Conservation (phyloP, 495 filamentous ascomycete genomes). For the Podospora comata region DNA sequence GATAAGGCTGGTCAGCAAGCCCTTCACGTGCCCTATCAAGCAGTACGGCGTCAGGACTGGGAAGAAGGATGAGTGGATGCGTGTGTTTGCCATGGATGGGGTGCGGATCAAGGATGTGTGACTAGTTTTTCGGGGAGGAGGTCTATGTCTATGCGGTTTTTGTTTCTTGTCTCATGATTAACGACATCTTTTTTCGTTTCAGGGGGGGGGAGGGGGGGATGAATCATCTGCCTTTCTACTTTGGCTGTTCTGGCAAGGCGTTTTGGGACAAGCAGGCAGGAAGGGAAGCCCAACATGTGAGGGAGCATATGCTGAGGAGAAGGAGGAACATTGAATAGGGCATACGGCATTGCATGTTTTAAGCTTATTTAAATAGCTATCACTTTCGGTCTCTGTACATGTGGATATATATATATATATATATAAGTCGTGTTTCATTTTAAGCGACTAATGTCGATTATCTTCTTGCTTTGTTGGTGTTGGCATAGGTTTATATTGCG, state of each 20-base stretch:
- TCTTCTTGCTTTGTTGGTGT: no score
- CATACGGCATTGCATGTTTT: background rate
- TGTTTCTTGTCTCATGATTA: background rate
- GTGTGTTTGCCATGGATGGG: slow-evolving; percentile 54
- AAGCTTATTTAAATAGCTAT: no score
- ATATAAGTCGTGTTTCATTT: no score
- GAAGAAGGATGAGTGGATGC: slow-evolving; percentile 44
- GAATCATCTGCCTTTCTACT: background rate
- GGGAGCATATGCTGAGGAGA: background rate
- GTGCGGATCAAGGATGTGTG: slow-evolving; percentile 43
- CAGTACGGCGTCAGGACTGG: slow-evolving; percentile 56
- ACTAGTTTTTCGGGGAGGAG: background rate
- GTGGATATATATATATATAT: no score
- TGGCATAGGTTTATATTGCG: no score
- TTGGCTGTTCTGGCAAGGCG: background rate
- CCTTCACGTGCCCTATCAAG: slow-evolving; percentile 60
- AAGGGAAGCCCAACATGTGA: background rate
- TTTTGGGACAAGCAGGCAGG: background rate
- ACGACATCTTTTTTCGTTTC: background rate
- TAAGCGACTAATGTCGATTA: no score
- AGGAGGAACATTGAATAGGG: background rate
- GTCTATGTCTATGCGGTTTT: background rate
- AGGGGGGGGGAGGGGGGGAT: background rate
- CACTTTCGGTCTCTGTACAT: no score
- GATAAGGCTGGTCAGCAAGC: slow-evolving; percentile 37